Evolutionary conservation across 768 basidiomycete genomes (phyloP).

Genomic region (Lentinula lateritia): DNA sequence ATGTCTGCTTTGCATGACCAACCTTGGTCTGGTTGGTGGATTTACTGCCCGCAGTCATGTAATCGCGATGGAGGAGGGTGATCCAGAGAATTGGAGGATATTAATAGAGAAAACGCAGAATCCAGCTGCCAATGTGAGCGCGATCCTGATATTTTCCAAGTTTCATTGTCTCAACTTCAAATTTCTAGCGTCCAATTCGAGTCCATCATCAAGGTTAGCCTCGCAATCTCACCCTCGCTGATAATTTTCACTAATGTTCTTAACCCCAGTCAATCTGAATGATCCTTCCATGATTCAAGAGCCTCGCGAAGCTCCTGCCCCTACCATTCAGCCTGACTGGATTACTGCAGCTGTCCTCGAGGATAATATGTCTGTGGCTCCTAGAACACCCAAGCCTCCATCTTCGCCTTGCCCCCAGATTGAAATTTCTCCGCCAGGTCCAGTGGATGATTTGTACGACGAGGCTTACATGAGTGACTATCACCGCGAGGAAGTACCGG

Average conservation of each 20-base stretch:
- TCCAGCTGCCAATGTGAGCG: background rate
- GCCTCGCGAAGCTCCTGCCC: conserved; percentile 1
- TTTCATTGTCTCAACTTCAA: background rate
- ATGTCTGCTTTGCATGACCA: conserved; percentile 21
- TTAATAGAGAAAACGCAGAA: conserved; percentile 2
- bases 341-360: conserved; percentile 1
- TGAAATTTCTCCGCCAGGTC: background rate
- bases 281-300: background rate
- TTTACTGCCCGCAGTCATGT: conserved; percentile 22
- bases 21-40: conserved; percentile 19
- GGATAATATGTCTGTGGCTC: background rate
- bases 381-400: background rate
- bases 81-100: conserved; percentile 25
- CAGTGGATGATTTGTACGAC: background rate
- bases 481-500: background rate
- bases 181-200: background rate
- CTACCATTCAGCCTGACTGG: background rate
- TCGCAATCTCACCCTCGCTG: background rate
- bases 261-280: background rate
- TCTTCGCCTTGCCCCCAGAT: background rate
- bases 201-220: background rate
- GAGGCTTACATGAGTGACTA: background rate
- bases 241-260: background rate
- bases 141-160: background rate
- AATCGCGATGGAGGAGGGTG: conserved; percentile 23